phyloP scores from a whole-genome alignment of 768 basidiomycete genomes.

The Mycena vulgaris region DNA sequence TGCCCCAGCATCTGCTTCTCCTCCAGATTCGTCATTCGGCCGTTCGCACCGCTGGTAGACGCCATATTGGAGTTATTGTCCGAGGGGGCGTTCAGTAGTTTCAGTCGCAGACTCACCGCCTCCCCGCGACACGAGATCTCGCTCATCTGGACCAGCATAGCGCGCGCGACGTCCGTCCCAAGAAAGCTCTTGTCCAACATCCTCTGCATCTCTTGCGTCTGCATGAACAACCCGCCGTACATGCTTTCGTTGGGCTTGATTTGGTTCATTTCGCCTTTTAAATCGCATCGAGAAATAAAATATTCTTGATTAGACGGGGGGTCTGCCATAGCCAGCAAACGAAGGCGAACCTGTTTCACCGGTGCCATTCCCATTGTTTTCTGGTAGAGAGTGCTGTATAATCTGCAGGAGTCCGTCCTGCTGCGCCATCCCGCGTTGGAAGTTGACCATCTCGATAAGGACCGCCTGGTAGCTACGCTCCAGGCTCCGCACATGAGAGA shows the following conservation, averaged over 20 bases:
- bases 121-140: conserved; percentile 79
- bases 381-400: conserved; percentile 86
- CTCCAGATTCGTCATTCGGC: neutral
- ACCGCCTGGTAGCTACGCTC: conserved; percentile 79
- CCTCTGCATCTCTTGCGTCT: conserved; percentile 69
- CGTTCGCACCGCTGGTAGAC: neutral
- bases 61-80: conserved; percentile 20
- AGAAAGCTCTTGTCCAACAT: conserved; percentile 58
- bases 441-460: conserved; percentile 79
- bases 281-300: conserved; percentile 17
- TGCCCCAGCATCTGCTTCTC: neutral
- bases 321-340: conserved; percentile 23
- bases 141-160: conserved; percentile 83
- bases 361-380: conserved; percentile 57
- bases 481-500: conserved; percentile 68
- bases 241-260: conserved; percentile 21
- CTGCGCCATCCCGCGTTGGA: conserved; percentile 83
- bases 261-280: conserved; percentile 39
- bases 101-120: conserved; percentile 41
- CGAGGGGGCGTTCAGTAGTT: conserved; percentile 19
- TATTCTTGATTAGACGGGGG: conserved; percentile 33
- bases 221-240: conserved; percentile 63
- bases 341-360: conserved; percentile 40
- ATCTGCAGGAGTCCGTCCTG: conserved; percentile 91
- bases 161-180: conserved; percentile 74